Base-by-base conservation (phyloP, 805 yeast species). In the Yarrowia porcina region DNA sequence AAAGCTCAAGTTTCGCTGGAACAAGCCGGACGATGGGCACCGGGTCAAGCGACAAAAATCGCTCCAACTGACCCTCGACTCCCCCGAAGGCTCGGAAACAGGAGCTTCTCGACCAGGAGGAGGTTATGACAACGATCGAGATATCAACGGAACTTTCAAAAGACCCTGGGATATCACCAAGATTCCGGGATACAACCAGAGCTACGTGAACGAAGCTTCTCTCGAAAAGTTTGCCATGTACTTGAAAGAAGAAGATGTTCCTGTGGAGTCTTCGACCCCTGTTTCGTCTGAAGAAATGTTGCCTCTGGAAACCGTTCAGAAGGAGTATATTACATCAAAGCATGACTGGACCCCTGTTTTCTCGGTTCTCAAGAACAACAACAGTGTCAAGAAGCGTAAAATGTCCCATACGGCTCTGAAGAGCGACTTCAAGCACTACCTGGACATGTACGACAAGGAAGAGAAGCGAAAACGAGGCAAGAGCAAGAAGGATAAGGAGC, bases 121-220 rank as follows among this genome's bases (percentile, higher is more conserved):
- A 12, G 59, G 59, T 2, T 50, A 50, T 33, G 59, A 56, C 23
- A 18, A 13, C 21, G 61, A 56, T 12, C 36, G 61, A 39, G 61
- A 56, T 27, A 28, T 38, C 21, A 38, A 27, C 25, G 61, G 61
- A 18, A 56, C 49, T 6, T 56, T 56, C 38, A 56, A 56, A 3
- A 25, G 61, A 38, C 61, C 61, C 27, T 56, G 61, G 61, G 61
- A 56, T 9, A 56, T 56, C 49, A 56, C 61, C 25, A 56, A 41
- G 38, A 39, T 56, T 23, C 61, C 61, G 11, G 61, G 38, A 2
- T 56, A 56, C 23, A 41, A 56, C 49, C 45, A 56, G 49, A 21
- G 28, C 11, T 56, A 39, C 12, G 49, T 56, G 30, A 56, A 56
- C 21, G 38, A 56, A 21, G 47, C 45, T 33, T 56, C 61, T 2